phyloP scores from a whole-genome alignment of 129 eudicot genomes.

The Centella asiatica region DNA sequence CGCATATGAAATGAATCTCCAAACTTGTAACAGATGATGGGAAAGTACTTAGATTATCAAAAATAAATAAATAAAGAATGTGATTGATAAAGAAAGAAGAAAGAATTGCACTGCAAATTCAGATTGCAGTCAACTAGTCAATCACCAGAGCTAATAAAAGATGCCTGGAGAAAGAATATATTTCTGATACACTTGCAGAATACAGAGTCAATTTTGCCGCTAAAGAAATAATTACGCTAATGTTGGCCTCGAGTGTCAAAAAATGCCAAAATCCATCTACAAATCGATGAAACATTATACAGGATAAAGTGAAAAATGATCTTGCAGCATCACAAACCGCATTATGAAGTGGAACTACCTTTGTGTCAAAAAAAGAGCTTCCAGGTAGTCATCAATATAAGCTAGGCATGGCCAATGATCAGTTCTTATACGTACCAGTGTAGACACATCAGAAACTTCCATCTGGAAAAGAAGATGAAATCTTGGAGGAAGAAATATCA shows the following conservation, averaged over 20 bases:
- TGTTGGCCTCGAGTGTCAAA: slow-evolving; percentile 8
- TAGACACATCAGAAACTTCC: slow-evolving; percentile 71
- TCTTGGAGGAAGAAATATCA: slow-evolving; percentile 92
- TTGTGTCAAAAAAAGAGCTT: slow-evolving; percentile 59
- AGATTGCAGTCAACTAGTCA: slow-evolving; percentile 8
- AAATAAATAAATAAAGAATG: background rate
- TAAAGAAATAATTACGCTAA: background rate
- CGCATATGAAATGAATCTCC: background rate
- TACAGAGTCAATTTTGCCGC: background rate
- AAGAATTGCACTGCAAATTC: background rate
- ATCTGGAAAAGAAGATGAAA: slow-evolving; percentile 87
- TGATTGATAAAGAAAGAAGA: background rate
- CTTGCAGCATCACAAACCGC: background rate
- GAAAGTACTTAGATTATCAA: too few relatives aligned
- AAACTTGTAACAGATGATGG: too few relatives aligned
- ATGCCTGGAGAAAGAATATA: slow-evolving; percentile 3
- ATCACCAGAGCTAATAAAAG: slow-evolving; percentile 13
- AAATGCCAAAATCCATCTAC: background rate
- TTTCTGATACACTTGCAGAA: background rate
- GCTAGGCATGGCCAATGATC: slow-evolving; percentile 99
- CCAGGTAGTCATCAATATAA: slow-evolving; percentile 86
- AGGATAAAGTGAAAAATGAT: background rate
- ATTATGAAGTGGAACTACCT: slow-evolving; percentile 11
- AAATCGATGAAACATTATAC: background rate
- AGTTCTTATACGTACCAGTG: slow-evolving; percentile 80